Evolutionary conservation across 768 basidiomycete species (phyloP), one percentile per base, ranked within the genome.

Genomic region (Boletus eberwhitei): DNA sequence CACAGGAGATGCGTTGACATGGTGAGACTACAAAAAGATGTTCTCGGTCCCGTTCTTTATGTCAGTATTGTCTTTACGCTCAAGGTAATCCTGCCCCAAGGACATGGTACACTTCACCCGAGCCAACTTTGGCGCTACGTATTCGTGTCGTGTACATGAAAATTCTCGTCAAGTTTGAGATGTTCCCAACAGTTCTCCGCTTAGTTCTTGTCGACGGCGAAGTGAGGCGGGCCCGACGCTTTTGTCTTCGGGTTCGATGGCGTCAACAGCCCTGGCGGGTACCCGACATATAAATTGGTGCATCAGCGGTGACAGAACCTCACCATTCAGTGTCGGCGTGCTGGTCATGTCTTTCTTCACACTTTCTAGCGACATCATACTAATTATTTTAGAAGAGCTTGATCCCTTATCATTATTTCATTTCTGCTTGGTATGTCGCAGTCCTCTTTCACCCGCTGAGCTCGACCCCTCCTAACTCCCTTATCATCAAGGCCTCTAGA

Each of bases 331-430:
- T 57, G 53, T 62, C 61, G 63, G 64, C 65, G 71, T 71, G 71
- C 71, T 65, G 61, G 71, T 62, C 71, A 71, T 71, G 69, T 62
- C 71, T 46, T 54, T 71, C 63, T 69, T 71, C 57, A 59, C 47
- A n/a, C 71, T 71, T 55, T 59, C 69, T 35, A 43, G 57, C 52
- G 69, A 71, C 31, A 59, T 71, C 40, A 54, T 69, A 53, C 52
- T 71, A 34, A 59, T 64, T 35, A 67, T 71, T 50, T 54, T 71
- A 48, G 71, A 72, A 41, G 69, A 72, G 41, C 71, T 71, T 22
- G 69, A 71, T 50, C 69, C 69, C 26, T 36, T 61, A 56, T 71
- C 69, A 50, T 65, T 71, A 58, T 60, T 72, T 36, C 65, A 59
- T 50, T 69, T 71, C 60, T 71, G 59, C 46, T 55, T 57, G 61